Evolutionary conservation across 148 eudicot species (phyloP).

Genomic region (Vaccinium darrowii): DNA sequence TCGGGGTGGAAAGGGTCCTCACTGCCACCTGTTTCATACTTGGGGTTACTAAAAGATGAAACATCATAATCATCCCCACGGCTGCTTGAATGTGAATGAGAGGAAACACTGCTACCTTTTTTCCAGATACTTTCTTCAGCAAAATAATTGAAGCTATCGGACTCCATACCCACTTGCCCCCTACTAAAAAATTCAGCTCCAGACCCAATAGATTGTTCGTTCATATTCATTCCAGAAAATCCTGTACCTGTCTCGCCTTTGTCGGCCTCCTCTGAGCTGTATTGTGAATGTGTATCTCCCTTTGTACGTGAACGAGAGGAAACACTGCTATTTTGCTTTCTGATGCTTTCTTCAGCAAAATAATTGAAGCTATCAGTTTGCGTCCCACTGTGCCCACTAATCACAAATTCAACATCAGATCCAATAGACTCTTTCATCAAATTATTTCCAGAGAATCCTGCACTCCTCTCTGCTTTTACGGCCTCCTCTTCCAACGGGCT

Average conservation of each 20-base stretch:
- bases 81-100: conserved; percentile 34
- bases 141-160: conserved; percentile 23
- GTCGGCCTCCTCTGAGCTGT: not conserved
- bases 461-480: not conserved
- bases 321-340: conserved; percentile 27
- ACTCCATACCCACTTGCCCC: conserved; percentile 19
- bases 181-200: conserved; percentile 16
- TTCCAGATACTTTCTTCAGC: conserved; percentile 26
- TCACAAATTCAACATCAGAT: conserved; percentile 22
- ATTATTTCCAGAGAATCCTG: conserved; percentile 19
- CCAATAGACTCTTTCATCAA: conserved; percentile 23
- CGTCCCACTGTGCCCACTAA: conserved; percentile 8
- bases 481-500: conserved; percentile 24
- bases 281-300: not conserved
- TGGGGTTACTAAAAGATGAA: conserved; percentile 26
- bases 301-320: conserved; percentile 33
- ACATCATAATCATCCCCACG: conserved; percentile 28
- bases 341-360: conserved; percentile 26
- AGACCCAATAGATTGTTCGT: conserved; percentile 28
- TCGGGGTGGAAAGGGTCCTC: conserved; percentile 33
- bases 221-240: conserved; percentile 22
- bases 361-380: conserved; percentile 26
- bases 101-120: conserved; percentile 26
- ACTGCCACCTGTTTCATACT: conserved; percentile 26
- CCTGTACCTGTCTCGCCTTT: not conserved